These are phyloP conservation scores for Termitomyces sp. DNA, from an alignment of 768 basidiomycete species.

Conservation along the genomic window DNA sequence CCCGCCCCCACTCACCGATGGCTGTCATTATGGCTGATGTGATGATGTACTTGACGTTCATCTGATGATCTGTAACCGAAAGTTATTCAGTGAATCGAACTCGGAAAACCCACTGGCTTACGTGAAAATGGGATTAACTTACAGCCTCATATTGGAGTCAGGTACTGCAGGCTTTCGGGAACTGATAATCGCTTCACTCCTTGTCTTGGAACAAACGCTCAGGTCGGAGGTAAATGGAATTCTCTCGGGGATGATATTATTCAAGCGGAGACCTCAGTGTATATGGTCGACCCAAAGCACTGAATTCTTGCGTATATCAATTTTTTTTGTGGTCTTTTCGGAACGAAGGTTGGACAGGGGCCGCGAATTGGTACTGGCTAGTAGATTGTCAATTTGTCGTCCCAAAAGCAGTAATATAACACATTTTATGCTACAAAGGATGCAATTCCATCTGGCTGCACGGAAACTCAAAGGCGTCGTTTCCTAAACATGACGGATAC, in stretches of 20 bases:
- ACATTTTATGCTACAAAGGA: background rate
- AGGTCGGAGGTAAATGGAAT: slow-evolving; percentile 1
- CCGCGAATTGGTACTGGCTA: too few species aligned
- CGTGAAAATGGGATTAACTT: background rate
- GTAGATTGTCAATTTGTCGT: too few species aligned
- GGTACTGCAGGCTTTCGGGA: background rate
- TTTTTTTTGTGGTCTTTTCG: too few species aligned
- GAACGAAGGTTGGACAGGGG: too few species aligned
- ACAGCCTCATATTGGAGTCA: slow-evolving; percentile 4
- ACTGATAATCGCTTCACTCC: slow-evolving; percentile 6
- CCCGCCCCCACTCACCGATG: background rate
- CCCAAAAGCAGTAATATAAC: too few species aligned
- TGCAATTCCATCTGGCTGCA: background rate
- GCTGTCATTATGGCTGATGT: background rate
- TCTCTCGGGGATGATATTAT: background rate
- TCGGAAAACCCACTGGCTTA: background rate
- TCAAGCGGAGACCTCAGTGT: background rate
- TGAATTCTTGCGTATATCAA: too few species aligned
- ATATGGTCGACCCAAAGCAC: too few species aligned
- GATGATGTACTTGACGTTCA: background rate
- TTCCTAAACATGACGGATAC: slow-evolving; percentile 12
- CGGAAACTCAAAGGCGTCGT: background rate
- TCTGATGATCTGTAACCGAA: background rate
- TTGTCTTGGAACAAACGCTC: slow-evolving; percentile 4
- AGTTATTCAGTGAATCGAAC: slow-evolving; percentile 1